Evolutionary conservation across 1,284 basidiomycete species (phyloP).

Genomic region (Marasmius tenuissimus): DNA sequence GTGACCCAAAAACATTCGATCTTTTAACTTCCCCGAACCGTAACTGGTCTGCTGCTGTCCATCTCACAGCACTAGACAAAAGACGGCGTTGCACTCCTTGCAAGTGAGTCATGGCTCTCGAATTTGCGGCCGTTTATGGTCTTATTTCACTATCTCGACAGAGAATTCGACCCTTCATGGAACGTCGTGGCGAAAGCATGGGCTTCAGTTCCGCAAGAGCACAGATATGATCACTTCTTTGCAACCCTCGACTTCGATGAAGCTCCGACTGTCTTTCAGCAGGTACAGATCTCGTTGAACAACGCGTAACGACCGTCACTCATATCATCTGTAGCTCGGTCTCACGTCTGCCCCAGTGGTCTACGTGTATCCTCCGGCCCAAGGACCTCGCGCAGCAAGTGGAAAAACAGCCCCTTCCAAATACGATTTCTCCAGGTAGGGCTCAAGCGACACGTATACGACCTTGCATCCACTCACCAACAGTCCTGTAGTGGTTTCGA

Average conservation of each 20-base stretch:
- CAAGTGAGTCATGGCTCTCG: constrained; percentile 47
- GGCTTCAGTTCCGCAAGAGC: constrained; percentile 56
- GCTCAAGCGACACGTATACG: constrained; percentile 3
- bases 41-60: constrained; percentile 81
- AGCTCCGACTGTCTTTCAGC: constrained; percentile 74
- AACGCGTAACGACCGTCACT: background rate
- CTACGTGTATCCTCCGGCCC: constrained; percentile 71
- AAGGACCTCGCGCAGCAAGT: constrained; percentile 65
- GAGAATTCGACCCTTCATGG: constrained; percentile 85
- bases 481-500: constrained; percentile 69
- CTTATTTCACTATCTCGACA: constrained; percentile 29
- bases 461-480: constrained; percentile 1
- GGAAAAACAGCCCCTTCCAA: constrained; percentile 55
- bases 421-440: constrained; percentile 80
- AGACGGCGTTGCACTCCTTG: constrained; percentile 81
- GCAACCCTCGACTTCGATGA: constrained; percentile 87
- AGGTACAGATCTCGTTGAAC: constrained; percentile 42
- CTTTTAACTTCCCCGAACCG: constrained; percentile 72
- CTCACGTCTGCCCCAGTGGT: constrained; percentile 83
- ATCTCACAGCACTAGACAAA: constrained; percentile 82
- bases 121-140: background rate
- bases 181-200: constrained; percentile 79
- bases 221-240: constrained; percentile 85
- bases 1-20: constrained; percentile 72
- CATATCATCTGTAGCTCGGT: constrained; percentile 44